Evolutionary conservation across 192 early-diverging fungal genomes (phyloP).

Genomic region (Chytriomyces sp.): DNA sequence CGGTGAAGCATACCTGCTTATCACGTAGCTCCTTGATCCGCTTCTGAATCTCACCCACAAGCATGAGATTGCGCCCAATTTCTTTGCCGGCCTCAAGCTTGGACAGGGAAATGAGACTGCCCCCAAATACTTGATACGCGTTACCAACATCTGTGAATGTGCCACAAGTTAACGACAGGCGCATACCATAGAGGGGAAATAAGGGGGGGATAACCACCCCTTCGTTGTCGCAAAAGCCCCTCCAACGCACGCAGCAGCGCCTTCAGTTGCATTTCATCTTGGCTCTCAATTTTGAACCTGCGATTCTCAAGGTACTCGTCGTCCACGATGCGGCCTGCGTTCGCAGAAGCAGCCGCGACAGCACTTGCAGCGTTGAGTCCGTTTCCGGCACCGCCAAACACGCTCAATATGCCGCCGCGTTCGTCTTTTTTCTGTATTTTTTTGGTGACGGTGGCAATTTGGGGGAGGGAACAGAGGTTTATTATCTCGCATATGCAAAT

Average conservation of each 20-base stretch:
- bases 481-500: slow-evolving; percentile 38
- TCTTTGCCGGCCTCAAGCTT: slow-evolving; percentile 70
- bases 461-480: slow-evolving; percentile 7
- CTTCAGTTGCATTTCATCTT: slow-evolving; percentile 74
- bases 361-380: slow-evolving; percentile 6
- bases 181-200: slow-evolving; percentile 93
- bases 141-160: slow-evolving; percentile 49
- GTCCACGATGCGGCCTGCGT: not conserved
- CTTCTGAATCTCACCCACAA: slow-evolving; percentile 80
- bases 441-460: slow-evolving; percentile 47
- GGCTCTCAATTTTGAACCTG: slow-evolving; percentile 71
- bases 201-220: slow-evolving; percentile 14
- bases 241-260: slow-evolving; percentile 78
- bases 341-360: not conserved
- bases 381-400: not conserved
- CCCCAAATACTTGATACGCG: slow-evolving; percentile 82
- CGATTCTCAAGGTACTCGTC: slow-evolving; percentile 81
- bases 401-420: not conserved
- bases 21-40: slow-evolving; percentile 77
- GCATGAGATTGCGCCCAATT: slow-evolving; percentile 66
- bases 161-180: slow-evolving; percentile 81
- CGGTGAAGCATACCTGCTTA: slow-evolving; percentile 56
- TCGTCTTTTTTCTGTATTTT: slow-evolving; percentile 49
- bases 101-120: slow-evolving; percentile 73
- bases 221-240: slow-evolving; percentile 54